These are phyloP conservation scores for Naganishia onofrii DNA, from an alignment of 768 basidiomycete genomes.

Conservation along the genomic window DNA sequence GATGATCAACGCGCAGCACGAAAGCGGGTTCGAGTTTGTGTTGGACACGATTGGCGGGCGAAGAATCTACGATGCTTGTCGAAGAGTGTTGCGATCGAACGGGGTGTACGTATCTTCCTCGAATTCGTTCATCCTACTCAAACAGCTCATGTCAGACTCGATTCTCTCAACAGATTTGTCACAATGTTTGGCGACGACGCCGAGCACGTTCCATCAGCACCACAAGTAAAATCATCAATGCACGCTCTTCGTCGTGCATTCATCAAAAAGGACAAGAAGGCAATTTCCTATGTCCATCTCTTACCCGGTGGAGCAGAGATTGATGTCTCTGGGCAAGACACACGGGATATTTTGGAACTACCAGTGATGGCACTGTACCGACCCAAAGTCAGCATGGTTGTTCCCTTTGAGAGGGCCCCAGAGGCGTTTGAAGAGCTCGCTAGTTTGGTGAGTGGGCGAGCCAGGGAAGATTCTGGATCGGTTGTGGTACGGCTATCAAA, in stretches of 20 bases:
- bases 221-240: conserved; percentile 33
- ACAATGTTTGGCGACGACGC: conserved; percentile 70
- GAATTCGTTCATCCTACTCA: neutral
- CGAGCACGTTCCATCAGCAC: conserved; percentile 29
- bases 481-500: conserved; percentile 40
- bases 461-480: conserved; percentile 30
- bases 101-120: conserved; percentile 37
- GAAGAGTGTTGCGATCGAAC: conserved; percentile 58
- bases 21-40: conserved; percentile 67
- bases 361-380: conserved; percentile 40
- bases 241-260: conserved; percentile 46
- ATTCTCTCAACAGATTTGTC: conserved; percentile 58
- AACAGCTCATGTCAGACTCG: neutral
- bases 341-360: conserved; percentile 47
- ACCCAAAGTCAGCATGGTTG: conserved; percentile 37
- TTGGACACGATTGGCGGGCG: conserved; percentile 79
- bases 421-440: conserved; percentile 42
- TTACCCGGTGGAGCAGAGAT: conserved; percentile 47
- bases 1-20: conserved; percentile 59
- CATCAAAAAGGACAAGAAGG: conserved; percentile 44
- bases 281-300: conserved; percentile 40
- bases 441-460: conserved; percentile 19
- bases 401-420: conserved; percentile 44
- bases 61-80: conserved; percentile 72
- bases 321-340: conserved; percentile 46